These are phyloP conservation scores for Santalum album DNA, from an alignment of 164 flowering plant species.

Conservation along the genomic window DNA sequence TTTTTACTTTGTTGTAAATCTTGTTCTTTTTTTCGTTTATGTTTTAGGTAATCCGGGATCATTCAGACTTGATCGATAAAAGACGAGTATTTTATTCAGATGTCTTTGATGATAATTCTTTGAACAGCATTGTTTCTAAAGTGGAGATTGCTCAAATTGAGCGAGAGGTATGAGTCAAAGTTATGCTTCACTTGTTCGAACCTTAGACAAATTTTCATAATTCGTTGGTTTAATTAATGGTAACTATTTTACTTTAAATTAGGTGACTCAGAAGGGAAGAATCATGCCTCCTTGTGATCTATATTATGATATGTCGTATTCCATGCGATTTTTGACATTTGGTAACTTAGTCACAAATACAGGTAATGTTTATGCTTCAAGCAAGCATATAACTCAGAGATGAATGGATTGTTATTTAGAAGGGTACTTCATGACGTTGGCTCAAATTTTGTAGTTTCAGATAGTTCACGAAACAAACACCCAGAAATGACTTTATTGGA, in stretches of 20 bases:
- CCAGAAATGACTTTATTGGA: conserved; percentile 44
- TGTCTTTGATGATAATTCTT: conserved; percentile 44
- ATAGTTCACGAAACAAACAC: not conserved
- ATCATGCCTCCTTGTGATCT: conserved; percentile 34
- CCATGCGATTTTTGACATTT: conserved; percentile 36
- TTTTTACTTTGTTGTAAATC: not conserved
- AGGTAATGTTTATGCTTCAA: too few relatives aligned
- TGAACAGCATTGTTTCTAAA: conserved; percentile 51
- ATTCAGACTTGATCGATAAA: conserved; percentile 3
- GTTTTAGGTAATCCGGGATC: conserved; percentile 10
- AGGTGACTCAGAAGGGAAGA: conserved; percentile 29
- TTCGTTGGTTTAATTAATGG: too few relatives aligned
- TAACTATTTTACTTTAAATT: not conserved
- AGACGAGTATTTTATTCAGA: conserved; percentile 36
- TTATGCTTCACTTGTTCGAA: not conserved
- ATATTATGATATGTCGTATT: conserved; percentile 49
- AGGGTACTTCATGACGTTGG: too few relatives aligned
- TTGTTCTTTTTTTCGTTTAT: not conserved
- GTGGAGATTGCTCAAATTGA: conserved; percentile 29
- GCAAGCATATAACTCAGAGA: too few relatives aligned
- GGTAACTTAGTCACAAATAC: conserved; percentile 2
- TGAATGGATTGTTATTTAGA: too few relatives aligned
- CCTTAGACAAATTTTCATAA: not conserved
- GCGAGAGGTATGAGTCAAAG: conserved; percentile 23
- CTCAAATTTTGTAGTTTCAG: too few relatives aligned